A percentile compares a stretch with the other conserved stretches of the same genome.
Conservation (phyloP, 225 moss, liverwort and hornwort genomes). For the Climacium dendroides region DNA sequence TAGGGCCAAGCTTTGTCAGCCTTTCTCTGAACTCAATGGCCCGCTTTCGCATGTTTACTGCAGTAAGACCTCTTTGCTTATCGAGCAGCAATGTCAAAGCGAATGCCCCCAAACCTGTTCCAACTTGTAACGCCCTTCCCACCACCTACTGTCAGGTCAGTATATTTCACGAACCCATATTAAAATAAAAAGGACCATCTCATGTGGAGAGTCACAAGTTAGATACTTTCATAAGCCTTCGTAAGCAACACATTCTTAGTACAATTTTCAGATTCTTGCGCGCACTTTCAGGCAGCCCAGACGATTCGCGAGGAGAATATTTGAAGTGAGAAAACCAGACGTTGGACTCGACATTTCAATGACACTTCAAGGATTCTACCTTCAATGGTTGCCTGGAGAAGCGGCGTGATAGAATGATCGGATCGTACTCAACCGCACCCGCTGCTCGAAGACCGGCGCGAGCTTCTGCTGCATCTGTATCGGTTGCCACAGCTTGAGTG, state of each 20-base stretch:
- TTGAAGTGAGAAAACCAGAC: neutral
- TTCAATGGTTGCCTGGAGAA: constrained; percentile 29
- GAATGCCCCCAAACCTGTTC: constrained; percentile 60
- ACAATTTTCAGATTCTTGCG: neutral
- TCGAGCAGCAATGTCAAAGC: constrained; percentile 58
- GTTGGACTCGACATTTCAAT: neutral
- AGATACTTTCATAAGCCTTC: neutral
- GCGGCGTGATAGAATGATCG: constrained; percentile 18
- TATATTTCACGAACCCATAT: neutral
- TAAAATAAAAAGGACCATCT: neutral
- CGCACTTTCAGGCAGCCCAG: neutral
- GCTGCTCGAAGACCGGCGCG: constrained; percentile 34
- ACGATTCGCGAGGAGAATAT: neutral
- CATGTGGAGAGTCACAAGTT: neutral
- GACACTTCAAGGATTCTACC: constrained; percentile 12
- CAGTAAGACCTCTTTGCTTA: constrained; percentile 39
- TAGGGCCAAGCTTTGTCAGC: constrained; percentile 68
- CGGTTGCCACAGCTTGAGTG: neutral
- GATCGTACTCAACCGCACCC: constrained; percentile 22
- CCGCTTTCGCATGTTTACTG: constrained; percentile 70
- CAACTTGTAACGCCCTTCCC: constrained; percentile 64
- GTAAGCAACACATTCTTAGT: neutral
- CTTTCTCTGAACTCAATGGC: constrained; percentile 69
- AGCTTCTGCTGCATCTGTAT: constrained; percentile 22
- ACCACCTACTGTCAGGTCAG: constrained; percentile 66